Percentiles rank a stretch among this genome's conserved stretches.
Conservation (phyloP, 805 yeast genomes). For the Kluyveromyces nonfermentans region DNA sequence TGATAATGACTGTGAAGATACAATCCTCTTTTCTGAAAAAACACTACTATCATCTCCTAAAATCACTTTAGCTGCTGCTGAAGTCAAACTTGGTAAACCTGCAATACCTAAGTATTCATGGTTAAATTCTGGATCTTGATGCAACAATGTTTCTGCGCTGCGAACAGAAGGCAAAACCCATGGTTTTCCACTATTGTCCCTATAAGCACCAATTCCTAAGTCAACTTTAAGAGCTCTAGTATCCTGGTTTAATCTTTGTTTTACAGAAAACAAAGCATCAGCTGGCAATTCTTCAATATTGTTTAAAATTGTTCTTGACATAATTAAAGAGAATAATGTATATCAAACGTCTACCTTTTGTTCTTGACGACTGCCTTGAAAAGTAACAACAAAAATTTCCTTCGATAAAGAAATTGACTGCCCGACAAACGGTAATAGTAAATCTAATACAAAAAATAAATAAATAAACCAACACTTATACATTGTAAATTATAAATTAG, state of each 20-base stretch:
- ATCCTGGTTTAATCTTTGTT: constrained; percentile 55
- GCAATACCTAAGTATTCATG: constrained; percentile 85
- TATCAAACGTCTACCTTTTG: background rate
- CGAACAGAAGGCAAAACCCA: constrained; percentile 74
- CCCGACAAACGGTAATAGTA: background rate
- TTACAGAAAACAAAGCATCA: constrained; percentile 79
- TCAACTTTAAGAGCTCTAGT: constrained; percentile 63
- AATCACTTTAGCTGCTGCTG: constrained; percentile 64
- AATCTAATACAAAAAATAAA: too few species aligned
- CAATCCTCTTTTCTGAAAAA: constrained; percentile 52
- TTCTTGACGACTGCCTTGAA: background rate
- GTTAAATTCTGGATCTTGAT: constrained; percentile 51
- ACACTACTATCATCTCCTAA: constrained; percentile 53
- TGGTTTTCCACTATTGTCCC: constrained; percentile 82
- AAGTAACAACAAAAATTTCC: too few species aligned
- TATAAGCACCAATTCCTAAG: constrained; percentile 88
- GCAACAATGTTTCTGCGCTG: constrained; percentile 57
- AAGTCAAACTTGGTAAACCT: constrained; percentile 60
- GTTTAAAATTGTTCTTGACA: constrained; percentile 27
- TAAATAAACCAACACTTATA: too few species aligned
- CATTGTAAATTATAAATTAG: too few species aligned
- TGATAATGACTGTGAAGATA: constrained; percentile 80
- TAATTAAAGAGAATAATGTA: constrained; percentile 1
- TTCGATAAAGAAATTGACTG: too few species aligned
- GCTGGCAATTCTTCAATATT: constrained; percentile 61